Conservation (phyloP, 2,329 filamentous ascomycete species). For the Neoarthrinium moseri region DNA sequence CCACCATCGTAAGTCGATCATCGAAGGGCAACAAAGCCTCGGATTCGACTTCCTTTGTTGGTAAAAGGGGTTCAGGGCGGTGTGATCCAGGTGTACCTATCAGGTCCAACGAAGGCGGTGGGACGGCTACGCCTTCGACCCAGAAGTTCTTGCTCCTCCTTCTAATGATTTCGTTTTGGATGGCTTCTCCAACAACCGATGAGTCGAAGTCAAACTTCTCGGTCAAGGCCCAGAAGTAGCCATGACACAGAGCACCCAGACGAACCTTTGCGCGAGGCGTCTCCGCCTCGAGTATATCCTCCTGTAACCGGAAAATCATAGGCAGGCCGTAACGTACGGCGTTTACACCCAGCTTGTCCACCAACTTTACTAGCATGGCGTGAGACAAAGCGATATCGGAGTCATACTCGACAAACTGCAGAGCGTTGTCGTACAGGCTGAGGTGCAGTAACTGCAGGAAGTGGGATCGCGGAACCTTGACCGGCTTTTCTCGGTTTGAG, state of each 20-base stretch:
- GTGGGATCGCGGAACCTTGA: constrained; percentile 56
- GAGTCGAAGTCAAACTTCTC: constrained; percentile 76
- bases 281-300: constrained; percentile 70
- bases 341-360: constrained; percentile 78
- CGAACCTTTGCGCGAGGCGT: constrained; percentile 71
- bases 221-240: constrained; percentile 80
- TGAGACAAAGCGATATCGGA: constrained; percentile 76
- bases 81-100: constrained; percentile 54
- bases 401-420: constrained; percentile 71
- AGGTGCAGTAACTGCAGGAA: constrained; percentile 84
- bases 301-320: constrained; percentile 86
- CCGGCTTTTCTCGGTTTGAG: constrained; percentile 58
- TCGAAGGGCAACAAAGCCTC: constrained; percentile 74
- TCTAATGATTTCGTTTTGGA: constrained; percentile 74
- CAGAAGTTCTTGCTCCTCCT: constrained; percentile 75
- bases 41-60: constrained; percentile 54
- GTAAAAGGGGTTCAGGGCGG: constrained; percentile 42
- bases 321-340: constrained; percentile 75
- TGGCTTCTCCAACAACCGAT: constrained; percentile 65
- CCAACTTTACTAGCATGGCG: constrained; percentile 71
- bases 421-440: constrained; percentile 82
- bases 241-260: constrained; percentile 80
- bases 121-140: constrained; percentile 72
- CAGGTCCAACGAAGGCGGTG: constrained; percentile 61
- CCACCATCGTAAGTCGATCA: constrained; percentile 68